phyloP scores from a whole-genome alignment of 2,329 filamentous ascomycete genomes.

The Aureobasidium leucospermi region DNA sequence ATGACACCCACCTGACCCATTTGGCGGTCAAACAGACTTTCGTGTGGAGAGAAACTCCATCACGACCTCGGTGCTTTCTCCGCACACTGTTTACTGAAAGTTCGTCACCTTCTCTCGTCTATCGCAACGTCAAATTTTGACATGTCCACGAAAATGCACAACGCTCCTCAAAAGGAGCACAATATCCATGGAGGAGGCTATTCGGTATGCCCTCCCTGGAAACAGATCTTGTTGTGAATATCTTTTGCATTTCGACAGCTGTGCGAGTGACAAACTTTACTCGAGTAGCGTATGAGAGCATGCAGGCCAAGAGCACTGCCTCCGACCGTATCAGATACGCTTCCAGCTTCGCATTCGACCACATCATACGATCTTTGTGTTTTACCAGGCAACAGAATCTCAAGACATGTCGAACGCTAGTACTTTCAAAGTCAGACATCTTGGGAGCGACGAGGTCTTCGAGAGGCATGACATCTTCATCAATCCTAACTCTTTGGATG shows the following conservation, averaged over 20 bases:
- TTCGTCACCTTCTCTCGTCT: too few species aligned
- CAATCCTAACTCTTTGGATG: not conserved
- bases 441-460: not conserved
- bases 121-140: too few species aligned
- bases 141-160: too few species aligned
- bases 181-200: too few species aligned
- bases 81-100: too few species aligned
- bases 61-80: too few species aligned
- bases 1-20: conserved; percentile 6
- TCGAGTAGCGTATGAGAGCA: too few species aligned
- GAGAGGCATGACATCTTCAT: not conserved
- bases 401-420: not conserved
- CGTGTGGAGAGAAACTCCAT: not conserved
- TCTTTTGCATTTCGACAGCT: too few species aligned
- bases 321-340: not conserved
- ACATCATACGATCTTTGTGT: not conserved
- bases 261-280: too few species aligned
- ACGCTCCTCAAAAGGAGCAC: too few species aligned
- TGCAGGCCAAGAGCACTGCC: conserved; percentile 9
- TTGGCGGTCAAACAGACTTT: conserved; percentile 1
- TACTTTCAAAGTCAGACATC: not conserved
- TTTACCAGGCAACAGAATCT: not conserved
- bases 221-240: too few species aligned
- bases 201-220: too few species aligned
- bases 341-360: not conserved